phyloP scores from a whole-genome alignment of 1,284 basidiomycete species.

The Ganoderma lucidum region DNA sequence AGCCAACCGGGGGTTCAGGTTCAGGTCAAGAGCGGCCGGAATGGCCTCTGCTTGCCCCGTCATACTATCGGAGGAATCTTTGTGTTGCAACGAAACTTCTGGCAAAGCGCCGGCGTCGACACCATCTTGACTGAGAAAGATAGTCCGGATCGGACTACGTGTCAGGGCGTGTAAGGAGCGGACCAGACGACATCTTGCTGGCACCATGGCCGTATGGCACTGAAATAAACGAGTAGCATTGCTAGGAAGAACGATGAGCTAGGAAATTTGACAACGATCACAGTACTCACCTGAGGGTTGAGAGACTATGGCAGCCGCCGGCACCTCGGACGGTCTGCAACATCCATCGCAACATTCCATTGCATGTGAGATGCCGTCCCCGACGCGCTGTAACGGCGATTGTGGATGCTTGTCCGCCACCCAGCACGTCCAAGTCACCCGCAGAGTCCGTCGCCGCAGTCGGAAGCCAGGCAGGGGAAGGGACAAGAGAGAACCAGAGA shows the following conservation, averaged over 20 bases:
- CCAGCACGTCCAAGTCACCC: slow-evolving; percentile 10
- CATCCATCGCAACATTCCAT: slow-evolving; percentile 65
- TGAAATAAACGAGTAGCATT: not conserved
- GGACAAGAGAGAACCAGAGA: not conserved
- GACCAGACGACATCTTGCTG: not conserved
- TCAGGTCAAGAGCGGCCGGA: not conserved
- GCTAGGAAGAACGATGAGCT: not conserved
- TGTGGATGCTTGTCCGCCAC: slow-evolving; percentile 9
- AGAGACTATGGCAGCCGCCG: slow-evolving; percentile 41
- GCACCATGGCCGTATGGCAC: not conserved
- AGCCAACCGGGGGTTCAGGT: not conserved
- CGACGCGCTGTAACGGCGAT: slow-evolving; percentile 17
- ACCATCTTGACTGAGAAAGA: not conserved
- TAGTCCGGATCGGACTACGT: not conserved
- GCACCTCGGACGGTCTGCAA: slow-evolving; percentile 48
- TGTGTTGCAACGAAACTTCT: not conserved
- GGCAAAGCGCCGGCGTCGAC: not conserved
- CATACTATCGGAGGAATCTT: not conserved
- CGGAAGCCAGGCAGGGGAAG: not conserved
- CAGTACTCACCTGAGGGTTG: slow-evolving; percentile 24
- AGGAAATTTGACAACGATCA: not conserved
- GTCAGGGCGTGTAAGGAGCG: not conserved
- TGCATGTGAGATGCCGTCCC: slow-evolving; percentile 42
- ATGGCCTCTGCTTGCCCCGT: not conserved
- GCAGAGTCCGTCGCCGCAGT: not conserved